phyloP scores from a whole-genome alignment of 1,284 basidiomycete genomes.

The Kalmanozyma brasiliensis region DNA sequence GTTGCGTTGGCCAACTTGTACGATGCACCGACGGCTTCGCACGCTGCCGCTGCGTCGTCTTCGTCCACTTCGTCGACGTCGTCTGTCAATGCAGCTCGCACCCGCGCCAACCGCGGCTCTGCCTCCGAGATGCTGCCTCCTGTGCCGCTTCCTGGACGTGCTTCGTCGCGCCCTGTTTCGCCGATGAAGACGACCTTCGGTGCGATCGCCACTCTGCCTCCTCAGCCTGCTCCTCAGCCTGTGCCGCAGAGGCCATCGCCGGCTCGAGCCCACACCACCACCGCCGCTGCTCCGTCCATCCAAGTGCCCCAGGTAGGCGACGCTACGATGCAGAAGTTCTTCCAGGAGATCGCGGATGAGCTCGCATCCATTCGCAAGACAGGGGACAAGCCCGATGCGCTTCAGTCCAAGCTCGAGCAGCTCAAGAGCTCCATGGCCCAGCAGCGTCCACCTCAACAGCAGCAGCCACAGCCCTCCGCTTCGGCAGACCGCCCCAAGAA shows the following conservation, averaged over 20 bases:
- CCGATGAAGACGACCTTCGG: conserved; percentile 42
- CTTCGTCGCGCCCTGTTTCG: conserved; percentile 47
- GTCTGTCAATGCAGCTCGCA: conserved; percentile 16
- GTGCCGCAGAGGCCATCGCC: conserved; percentile 21
- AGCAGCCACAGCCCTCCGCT: conserved; percentile 22
- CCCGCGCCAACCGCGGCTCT: conserved; percentile 30
- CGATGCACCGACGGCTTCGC: conserved; percentile 21
- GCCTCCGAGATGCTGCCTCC: conserved; percentile 45
- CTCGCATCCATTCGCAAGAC: conserved; percentile 74
- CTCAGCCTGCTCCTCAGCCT: conserved; percentile 21
- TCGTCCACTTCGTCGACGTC: conserved; percentile 21
- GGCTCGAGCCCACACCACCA: conserved; percentile 50
- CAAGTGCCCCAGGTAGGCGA: conserved; percentile 70
- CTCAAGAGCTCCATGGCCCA: conserved; percentile 66
- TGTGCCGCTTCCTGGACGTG: conserved; percentile 35
- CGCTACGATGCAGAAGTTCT: conserved; percentile 79
- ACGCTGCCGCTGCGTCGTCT: conserved; percentile 14
- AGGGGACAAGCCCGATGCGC: conserved; percentile 69
- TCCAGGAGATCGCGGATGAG: conserved; percentile 82
- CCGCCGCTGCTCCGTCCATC: conserved; percentile 57
- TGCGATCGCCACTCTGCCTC: conserved; percentile 8
- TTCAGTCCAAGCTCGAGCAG: conserved; percentile 69
- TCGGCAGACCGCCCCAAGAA: conserved; percentile 14
- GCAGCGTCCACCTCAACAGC: conserved; percentile 40
- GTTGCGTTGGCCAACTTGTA: conserved; percentile 32